A percentile compares a stretch with the other conserved stretches of the same genome.
Evolutionary conservation across 2,329 filamentous ascomycete species (phyloP).

Genomic region (Phaeosphaeria sp.): DNA sequence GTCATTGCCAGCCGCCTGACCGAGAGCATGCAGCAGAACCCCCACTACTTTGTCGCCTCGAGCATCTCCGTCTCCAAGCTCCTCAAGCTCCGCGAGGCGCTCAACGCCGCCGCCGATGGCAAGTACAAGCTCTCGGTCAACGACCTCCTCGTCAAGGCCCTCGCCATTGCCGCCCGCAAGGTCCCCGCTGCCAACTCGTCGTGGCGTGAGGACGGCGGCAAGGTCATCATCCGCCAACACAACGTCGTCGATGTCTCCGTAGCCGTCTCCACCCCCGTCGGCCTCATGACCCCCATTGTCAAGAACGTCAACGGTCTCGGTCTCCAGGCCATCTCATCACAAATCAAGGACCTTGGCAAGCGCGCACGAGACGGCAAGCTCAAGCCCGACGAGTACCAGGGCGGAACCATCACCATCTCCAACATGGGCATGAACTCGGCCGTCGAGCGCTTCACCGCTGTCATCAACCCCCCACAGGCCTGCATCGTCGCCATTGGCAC

Average conservation of each 20-base stretch:
- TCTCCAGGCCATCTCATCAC: conserved; percentile 82
- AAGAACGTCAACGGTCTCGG: conserved; percentile 86
- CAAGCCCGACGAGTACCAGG: conserved; percentile 99
- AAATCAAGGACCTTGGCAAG: conserved; percentile 97
- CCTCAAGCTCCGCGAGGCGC: conserved; percentile 90
- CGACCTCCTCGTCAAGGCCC: conserved; percentile 98
- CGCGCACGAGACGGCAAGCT: conserved; percentile 96
- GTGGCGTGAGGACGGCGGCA: conserved; percentile 81
- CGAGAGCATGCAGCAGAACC: conserved; percentile 90
- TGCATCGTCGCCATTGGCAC: conserved; percentile 94
- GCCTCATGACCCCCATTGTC: conserved; percentile 97
- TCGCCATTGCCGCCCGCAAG: conserved; percentile 86
- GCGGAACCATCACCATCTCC: conserved; percentile 97
- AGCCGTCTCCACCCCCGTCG: conserved; percentile 88
- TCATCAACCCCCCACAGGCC: conserved; percentile 98
- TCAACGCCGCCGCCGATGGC: conserved; percentile 87
- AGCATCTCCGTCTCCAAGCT: conserved; percentile 93
- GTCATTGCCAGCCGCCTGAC: conserved; percentile 91
- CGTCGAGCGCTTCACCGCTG: conserved; percentile 94
- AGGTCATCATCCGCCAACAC: conserved; percentile 85
- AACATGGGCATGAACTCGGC: conserved; percentile 99
- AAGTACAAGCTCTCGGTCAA: conserved; percentile 99
- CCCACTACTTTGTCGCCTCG: conserved; percentile 96
- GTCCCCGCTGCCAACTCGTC: conserved; percentile 95
- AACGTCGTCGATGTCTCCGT: conserved; percentile 94